phyloP scores from a whole-genome alignment of 106 monocot species.

The Triglochin maritima region DNA sequence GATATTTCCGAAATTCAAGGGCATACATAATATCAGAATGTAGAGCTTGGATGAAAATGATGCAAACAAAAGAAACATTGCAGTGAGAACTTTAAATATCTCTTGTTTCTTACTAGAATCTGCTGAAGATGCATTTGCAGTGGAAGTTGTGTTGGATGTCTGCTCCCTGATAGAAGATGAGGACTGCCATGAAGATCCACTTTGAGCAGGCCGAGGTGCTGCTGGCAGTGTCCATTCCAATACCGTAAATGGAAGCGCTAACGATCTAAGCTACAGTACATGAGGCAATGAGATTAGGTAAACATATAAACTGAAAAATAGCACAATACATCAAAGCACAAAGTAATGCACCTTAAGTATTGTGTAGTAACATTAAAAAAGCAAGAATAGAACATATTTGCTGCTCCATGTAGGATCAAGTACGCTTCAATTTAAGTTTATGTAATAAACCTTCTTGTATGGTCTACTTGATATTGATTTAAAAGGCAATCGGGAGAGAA shows the following conservation, averaged over 20 bases:
- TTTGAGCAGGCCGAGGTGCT: conserved; percentile 68
- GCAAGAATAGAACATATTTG: too few relatives aligned
- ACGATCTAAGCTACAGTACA: conserved; percentile 82
- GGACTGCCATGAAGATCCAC: conserved; percentile 47
- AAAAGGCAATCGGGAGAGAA: too few relatives aligned
- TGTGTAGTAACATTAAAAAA: too few relatives aligned
- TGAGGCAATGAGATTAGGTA: too few relatives aligned
- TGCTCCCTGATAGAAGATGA: conserved; percentile 38
- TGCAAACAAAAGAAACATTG: neutral
- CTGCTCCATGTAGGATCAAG: too few relatives aligned
- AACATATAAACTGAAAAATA: too few relatives aligned
- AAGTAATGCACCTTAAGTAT: too few relatives aligned
- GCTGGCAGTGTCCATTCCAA: conserved; percentile 97
- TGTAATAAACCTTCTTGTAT: too few relatives aligned
- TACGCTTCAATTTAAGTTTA: too few relatives aligned
- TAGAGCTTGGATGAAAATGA: neutral
- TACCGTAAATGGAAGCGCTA: conserved; percentile 99
- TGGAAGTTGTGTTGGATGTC: conserved; percentile 19
- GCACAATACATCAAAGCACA: too few relatives aligned
- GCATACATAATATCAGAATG: neutral
- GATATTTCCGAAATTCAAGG: neutral
- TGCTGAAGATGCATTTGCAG: conserved; percentile 21
- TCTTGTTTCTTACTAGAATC: conserved; percentile 45
- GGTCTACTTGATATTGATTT: too few relatives aligned
- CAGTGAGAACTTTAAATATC: neutral